A percentile compares a stretch with the other conserved stretches of the same genome.
Conservation (phyloP, 768 basidiomycete genomes). For the Naganishia vaughanmartiniae region DNA sequence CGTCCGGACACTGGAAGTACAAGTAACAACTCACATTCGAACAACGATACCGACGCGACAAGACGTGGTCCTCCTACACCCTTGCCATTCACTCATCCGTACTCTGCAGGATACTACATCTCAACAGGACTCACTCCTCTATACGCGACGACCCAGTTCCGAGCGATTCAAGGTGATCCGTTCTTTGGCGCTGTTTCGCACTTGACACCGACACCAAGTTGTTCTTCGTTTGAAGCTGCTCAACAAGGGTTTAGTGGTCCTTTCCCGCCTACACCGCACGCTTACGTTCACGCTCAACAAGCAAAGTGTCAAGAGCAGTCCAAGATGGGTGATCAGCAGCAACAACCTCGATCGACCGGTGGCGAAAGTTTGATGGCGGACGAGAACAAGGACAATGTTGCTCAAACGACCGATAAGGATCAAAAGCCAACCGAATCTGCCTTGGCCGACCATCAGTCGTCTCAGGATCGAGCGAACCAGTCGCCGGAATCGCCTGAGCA, state of each 20-base stretch:
- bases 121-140: conserved; percentile 17
- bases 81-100: conserved; percentile 19
- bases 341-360: neutral
- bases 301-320: neutral
- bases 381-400: neutral
- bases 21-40: neutral
- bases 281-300: neutral
- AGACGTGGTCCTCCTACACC: conserved; percentile 20
- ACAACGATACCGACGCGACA: neutral
- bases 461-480: neutral
- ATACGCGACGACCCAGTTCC: conserved; percentile 17
- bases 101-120: conserved; percentile 24
- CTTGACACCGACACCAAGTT: conserved; percentile 6
- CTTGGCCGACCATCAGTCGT: neutral
- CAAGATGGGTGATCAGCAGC: neutral
- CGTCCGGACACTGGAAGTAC: neutral
- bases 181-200: conserved; percentile 19
- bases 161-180: conserved; percentile 16
- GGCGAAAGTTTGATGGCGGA: neutral
- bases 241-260: neutral
- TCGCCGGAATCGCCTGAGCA: neutral
- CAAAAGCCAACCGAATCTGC: neutral
- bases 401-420: neutral
- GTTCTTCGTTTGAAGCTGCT: conserved; percentile 7
- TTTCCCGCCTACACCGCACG: neutral